Base-by-base conservation (phyloP, 2,329 filamentous ascomycete genomes). In the Ambrosiella beaveri region DNA sequence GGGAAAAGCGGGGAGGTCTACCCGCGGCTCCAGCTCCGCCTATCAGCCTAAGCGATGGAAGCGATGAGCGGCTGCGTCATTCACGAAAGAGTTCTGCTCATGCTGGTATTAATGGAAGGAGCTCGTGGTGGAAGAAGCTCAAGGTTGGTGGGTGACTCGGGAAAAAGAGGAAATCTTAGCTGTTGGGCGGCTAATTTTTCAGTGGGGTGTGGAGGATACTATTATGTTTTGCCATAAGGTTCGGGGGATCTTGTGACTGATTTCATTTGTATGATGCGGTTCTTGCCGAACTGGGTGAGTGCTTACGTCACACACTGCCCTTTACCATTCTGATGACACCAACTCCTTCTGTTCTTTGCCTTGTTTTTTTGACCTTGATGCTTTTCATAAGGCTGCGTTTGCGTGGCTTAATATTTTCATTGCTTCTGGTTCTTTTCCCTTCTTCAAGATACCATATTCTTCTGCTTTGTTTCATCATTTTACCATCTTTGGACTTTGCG, bases 111-210 rank as follows among this genome's bases (percentile, higher is more conserved):
- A 62, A 69, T 9, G 70, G 75, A 17, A 70, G 76, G 59, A 78
- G 74, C 61, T 79, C 76, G 62, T 80, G 78, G 78, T 81, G 78
- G 78, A 77, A 70, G 69, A 80, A 79, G 70, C 66, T 79, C 56
- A 74, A 73, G 5, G 72, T 73, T 57, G 70, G 62, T 54, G 53
- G 56, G 9, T 61, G 57, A 61, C 59, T 59, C 13, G 44, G 39
- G 44, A 15, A 9, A 27, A 44, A 52, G 45, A 51, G 39, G 40
- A 35, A 27, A 7, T 17, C 19, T 11, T 45, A 56, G 54, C 27
- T 39, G 9, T 3, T 40, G 55, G 17, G 15, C 38, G 36, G 47
- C 17, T 41, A 35, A 13, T 19, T 13, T 54, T 41, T 41, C 15
- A 36, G 37, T 15, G 7, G 38, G 37, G 38, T n/a, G 39, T 51